These are phyloP conservation scores for Nemania sp. DNA, from an alignment of 2,329 filamentous ascomycete species.

Conservation along the genomic window DNA sequence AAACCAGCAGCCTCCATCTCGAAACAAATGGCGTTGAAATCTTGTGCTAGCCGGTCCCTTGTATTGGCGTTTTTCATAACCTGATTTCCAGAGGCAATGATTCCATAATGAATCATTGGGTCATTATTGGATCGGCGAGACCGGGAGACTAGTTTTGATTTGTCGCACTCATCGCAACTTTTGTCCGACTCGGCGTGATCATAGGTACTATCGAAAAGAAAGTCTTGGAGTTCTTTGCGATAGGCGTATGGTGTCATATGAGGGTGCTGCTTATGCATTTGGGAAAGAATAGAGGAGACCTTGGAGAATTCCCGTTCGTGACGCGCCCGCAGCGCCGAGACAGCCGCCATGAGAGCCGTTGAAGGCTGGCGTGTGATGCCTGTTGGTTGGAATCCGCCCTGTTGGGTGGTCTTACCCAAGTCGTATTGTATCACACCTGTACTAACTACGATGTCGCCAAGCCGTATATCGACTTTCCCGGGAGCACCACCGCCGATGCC, in stretches of 20 bases:
- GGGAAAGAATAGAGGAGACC: constrained; percentile 19
- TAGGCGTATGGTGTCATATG: constrained; percentile 8
- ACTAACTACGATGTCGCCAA: constrained; percentile 47
- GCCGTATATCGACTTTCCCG: constrained; percentile 42
- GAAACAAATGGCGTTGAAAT: constrained; percentile 34
- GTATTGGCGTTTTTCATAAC: constrained; percentile 35
- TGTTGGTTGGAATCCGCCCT: constrained; percentile 25
- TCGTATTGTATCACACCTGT: constrained; percentile 37
- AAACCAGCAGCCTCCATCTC: constrained; percentile 37
- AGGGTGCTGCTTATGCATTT: constrained; percentile 10
- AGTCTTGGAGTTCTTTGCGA: constrained; percentile 16
- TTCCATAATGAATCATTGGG: constrained; percentile 36
- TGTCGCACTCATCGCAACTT: constrained; percentile 24
- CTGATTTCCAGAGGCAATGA: constrained; percentile 38
- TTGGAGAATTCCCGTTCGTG: constrained; percentile 12
- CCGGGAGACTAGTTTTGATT: constrained; percentile 7
- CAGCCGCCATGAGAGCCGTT: constrained; percentile 21
- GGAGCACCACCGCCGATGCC: constrained; percentile 49
- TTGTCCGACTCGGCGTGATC: constrained; percentile 8
- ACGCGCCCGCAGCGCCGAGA: constrained; percentile 14
- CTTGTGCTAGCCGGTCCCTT: constrained; percentile 27
- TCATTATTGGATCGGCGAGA: not conserved
- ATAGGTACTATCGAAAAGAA: constrained; percentile 20
- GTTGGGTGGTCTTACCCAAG: constrained; percentile 36
- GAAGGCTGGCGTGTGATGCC: constrained; percentile 15